Evolutionary conservation across 2,329 filamentous ascomycete genomes (phyloP).

Genomic region (Zasmidium citrigriseum): DNA sequence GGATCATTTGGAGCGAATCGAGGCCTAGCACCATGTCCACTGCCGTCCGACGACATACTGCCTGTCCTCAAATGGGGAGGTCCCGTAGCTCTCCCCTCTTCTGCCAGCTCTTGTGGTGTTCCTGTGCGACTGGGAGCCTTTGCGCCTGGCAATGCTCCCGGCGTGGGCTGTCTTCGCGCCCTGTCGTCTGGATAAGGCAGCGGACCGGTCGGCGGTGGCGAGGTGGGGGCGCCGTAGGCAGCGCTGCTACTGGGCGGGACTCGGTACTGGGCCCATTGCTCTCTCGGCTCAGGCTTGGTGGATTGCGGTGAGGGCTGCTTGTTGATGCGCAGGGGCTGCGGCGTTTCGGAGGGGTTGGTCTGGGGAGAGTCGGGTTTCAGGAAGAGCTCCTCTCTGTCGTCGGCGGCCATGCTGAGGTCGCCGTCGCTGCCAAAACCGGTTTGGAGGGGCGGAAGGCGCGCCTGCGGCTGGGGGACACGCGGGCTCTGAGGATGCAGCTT

Average conservation of each 20-base stretch:
- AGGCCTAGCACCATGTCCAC: slow-evolving; percentile 33
- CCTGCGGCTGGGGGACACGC: background rate
- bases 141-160: slow-evolving; percentile 15
- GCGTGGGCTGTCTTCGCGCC: slow-evolving; percentile 21
- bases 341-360: slow-evolving; percentile 24
- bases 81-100: slow-evolving; percentile 26
- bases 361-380: slow-evolving; percentile 18
- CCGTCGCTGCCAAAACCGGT: background rate
- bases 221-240: slow-evolving; percentile 33
- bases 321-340: slow-evolving; percentile 34
- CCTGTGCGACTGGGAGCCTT: slow-evolving; percentile 25
- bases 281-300: slow-evolving; percentile 22
- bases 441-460: background rate
- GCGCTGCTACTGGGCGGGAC: slow-evolving; percentile 30
- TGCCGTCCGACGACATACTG: slow-evolving; percentile 35
- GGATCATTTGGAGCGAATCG: slow-evolving; percentile 52
- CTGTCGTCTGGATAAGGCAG: slow-evolving; percentile 35
- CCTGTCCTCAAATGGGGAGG: slow-evolving; percentile 23
- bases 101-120: slow-evolving; percentile 30
- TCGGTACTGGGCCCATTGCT: slow-evolving; percentile 37
- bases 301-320: slow-evolving; percentile 27
- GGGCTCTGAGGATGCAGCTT: background rate
- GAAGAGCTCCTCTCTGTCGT: slow-evolving; percentile 25
- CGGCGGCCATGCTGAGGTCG: slow-evolving; percentile 13
- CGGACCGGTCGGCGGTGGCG: slow-evolving; percentile 33